Evolutionary conservation across 1,139 yeast genomes (phyloP), one percentile per base, ranked within the genome.

Genomic region (Pichia sp.): DNA sequence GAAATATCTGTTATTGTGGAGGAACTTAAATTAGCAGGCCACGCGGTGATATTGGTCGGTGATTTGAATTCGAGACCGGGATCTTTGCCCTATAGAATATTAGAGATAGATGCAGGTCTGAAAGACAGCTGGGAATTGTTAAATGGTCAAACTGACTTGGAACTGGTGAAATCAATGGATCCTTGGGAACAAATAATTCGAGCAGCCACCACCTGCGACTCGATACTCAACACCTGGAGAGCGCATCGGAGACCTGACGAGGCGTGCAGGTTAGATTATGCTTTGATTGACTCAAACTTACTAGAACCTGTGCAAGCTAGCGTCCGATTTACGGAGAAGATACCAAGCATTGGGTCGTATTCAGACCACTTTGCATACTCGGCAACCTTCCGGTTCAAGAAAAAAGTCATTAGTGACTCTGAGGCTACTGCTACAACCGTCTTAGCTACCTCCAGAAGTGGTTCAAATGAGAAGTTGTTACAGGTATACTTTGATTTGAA

Each of bases 281-380:
- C 96, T 0, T 76, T 93, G 58, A 81, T 88, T 52, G 96, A 89
- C 65, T 70, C 80, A 1, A 64, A 69, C 0, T 73, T 72, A 49
- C 73, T 90, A 26, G 67, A 65, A 2, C 85, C 90, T 0, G 61
- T 77, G 0, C 76, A 75, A 23, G 90, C 95, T 0, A 70, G 76
- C 10, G 97, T 90, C 1, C 77, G 78, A 38, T 90, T 92, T 66
- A 84, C 90, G 0, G 96, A 89, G 49, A 66, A 68, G 23, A 73
- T 89, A 11, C 85, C 87, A 0, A 73, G 73, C 1, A 71, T 81
- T 13, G 85, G 88, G 7, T 87, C 96, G 5, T 85, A 81, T 61
- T 90, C 97, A 0, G 99, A 93, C 67, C 99, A 93, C 73, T 93
- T 95, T 75, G 99, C 93, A 0, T 87, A 90, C 64, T 74, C 81